Evolutionary conservation across 768 basidiomycete genomes (phyloP).

Genomic region (Russula foetens): DNA sequence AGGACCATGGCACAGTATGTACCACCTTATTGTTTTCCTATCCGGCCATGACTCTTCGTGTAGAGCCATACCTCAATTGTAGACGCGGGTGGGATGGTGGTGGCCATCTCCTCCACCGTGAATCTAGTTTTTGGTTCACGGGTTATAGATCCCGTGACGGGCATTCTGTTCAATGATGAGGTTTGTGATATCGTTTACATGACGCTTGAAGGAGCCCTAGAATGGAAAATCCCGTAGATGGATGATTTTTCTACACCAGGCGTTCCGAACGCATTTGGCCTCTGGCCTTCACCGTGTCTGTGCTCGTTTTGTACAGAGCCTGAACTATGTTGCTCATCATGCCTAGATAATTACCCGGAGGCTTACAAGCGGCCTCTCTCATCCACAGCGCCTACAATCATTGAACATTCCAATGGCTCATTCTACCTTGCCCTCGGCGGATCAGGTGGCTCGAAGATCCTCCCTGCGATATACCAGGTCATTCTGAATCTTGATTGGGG

Average conservation of each 20-base stretch:
- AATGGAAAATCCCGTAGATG: conserved; percentile 39
- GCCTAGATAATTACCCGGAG: conserved; percentile 77
- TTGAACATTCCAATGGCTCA: conserved; percentile 68
- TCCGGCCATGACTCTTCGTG: not conserved
- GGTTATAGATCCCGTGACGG: conserved; percentile 81
- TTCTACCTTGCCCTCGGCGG: conserved; percentile 74
- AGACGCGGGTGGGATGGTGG: conserved; percentile 82
- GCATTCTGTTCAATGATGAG: conserved; percentile 87
- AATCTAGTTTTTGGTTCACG: conserved; percentile 86
- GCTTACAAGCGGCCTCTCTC: conserved; percentile 87
- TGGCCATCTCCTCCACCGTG: conserved; percentile 79
- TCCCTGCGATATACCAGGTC: conserved; percentile 70
- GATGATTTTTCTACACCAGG: conserved; percentile 91
- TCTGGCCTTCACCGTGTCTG: conserved; percentile 68
- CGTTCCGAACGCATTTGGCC: conserved; percentile 72
- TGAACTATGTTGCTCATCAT: not conserved
- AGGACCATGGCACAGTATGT: conserved; percentile 79
- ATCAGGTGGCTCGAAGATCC: conserved; percentile 83
- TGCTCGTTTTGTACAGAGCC: not conserved
- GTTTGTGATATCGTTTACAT: conserved; percentile 27
- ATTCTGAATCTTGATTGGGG: conserved; percentile 78
- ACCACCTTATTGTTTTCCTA: not conserved
- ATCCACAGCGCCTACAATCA: conserved; percentile 71
- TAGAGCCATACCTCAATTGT: conserved; percentile 82
- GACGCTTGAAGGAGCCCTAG: not conserved